Evolutionary conservation across 495 filamentous ascomycete genomes (phyloP).

Genomic region (Podospora pseudocomata): DNA sequence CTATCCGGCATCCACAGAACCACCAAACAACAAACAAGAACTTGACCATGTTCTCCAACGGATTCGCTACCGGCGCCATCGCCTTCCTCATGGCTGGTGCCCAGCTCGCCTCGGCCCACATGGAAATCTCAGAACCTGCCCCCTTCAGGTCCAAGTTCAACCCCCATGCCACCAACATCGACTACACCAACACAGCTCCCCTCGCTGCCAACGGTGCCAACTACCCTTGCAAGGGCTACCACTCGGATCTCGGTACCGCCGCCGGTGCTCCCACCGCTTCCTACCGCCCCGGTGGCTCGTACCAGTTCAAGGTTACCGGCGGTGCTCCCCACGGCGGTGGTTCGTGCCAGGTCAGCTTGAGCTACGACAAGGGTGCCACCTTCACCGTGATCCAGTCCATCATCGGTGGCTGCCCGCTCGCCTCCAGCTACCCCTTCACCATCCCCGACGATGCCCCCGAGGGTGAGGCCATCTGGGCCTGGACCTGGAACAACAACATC

Average conservation of each 20-base stretch:
- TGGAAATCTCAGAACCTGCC: conserved; percentile 55
- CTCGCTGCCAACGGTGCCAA: conserved; percentile 46
- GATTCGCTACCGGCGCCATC: conserved; percentile 27
- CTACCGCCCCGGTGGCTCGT: conserved; percentile 53
- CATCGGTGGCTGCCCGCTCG: conserved; percentile 57
- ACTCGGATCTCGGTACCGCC: conserved; percentile 46
- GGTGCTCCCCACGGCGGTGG: conserved; percentile 60
- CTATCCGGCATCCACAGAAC: conserved; percentile 19
- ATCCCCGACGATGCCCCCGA: conserved; percentile 59
- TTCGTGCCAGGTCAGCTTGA: conserved; percentile 60
- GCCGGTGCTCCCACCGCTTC: conserved; percentile 46
- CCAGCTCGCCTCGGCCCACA: conserved; percentile 52
- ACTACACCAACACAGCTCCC: conserved; percentile 59
- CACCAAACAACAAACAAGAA: not conserved
- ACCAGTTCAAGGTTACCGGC: conserved; percentile 57
- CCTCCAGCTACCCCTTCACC: conserved; percentile 55
- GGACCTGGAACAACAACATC: conserved; percentile 62
- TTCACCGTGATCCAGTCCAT: conserved; percentile 66
- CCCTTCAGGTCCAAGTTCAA: conserved; percentile 54
- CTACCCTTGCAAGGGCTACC: conserved; percentile 69
- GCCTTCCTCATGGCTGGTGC: conserved; percentile 30
- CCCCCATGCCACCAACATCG: conserved; percentile 44
- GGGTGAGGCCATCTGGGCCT: conserved; percentile 61
- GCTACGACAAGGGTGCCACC: conserved; percentile 57
- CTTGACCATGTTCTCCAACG: conserved; percentile 37